Evolutionary conservation across 805 yeast species (phyloP), one percentile per base, ranked within the genome.

Genomic region (Ogataea paraovalis): DNA sequence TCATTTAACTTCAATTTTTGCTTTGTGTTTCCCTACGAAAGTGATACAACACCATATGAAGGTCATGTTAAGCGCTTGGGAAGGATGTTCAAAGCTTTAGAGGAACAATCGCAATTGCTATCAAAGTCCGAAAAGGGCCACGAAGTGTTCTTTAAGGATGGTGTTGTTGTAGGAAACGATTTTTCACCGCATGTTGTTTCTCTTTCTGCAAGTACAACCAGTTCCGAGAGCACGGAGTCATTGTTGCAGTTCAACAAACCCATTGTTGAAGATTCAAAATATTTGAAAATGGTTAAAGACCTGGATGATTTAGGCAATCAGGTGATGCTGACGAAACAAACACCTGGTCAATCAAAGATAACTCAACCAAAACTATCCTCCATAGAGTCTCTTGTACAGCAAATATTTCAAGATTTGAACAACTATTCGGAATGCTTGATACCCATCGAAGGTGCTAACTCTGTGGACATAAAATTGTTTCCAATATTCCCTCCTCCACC

Each of bases 361-460:
- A 38, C 42, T 10, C 49, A 54, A 25, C 55, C 61, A 2, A 59
- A 62, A 27, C 54, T 72, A 9, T 67, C 74, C 5, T 76, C 83
- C 0, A 80, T 95, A 39, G 85, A 83, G 55, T 84, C 87, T 55
- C 71, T 92, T 45, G 79, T 94, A 20, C 89, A 88, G 64, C 97
- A 94, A 63, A 77, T 94, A n/a, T 91, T 76, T 60, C 97, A 91
- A 65, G 99, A 94, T 64, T 72, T 94, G 55, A 95, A 94, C 67
- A 89, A 87, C 62, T 95, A 91, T 67, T 88, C 96, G 0, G 99
- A 94, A 65, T 94, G 99, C 67, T 79, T 90, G 64, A 92, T 94
- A 27, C 97, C 97, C 0, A 80, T 94, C 30, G 97, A 92, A 60
- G 83, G 82, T 21, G 84, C 96, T 27, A 94, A 87, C 61, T 83